phyloP scores from a whole-genome alignment of 768 basidiomycete species.

The Naematelia aurantialba region DNA sequence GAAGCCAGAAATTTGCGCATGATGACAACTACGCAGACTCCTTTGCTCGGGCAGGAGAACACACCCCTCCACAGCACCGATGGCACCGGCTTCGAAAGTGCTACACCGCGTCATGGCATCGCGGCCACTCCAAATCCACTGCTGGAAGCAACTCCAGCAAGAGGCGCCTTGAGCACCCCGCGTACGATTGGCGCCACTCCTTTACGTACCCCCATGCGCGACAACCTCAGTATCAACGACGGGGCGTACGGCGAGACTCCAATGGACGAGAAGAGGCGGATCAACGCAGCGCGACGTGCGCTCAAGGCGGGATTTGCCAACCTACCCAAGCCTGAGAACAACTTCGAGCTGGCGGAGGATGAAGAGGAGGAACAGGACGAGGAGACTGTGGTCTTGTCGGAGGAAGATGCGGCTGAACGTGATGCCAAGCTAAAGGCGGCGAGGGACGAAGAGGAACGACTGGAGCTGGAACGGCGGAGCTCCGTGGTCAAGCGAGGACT shows the following conservation, averaged over 20 bases:
- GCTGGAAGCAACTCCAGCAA: constrained; percentile 65
- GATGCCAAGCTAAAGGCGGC: constrained; percentile 68
- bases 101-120: constrained; percentile 85
- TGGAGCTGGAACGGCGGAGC: constrained; percentile 75
- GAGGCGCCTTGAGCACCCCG: constrained; percentile 60
- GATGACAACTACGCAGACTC: constrained; percentile 88
- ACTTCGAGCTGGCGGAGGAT: constrained; percentile 89
- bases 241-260: constrained; percentile 65
- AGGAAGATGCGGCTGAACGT: constrained; percentile 89
- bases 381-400: constrained; percentile 53
- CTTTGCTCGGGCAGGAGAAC: constrained; percentile 93
- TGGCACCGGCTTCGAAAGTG: constrained; percentile 89
- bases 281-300: constrained; percentile 65
- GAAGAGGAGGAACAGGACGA: constrained; percentile 65
- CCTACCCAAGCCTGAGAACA: constrained; percentile 90
- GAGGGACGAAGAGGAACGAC: constrained; percentile 72
- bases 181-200: constrained; percentile 63
- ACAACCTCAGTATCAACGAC: constrained; percentile 83
- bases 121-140: constrained; percentile 95
- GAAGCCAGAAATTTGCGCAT: constrained; percentile 94
- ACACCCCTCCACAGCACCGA: constrained; percentile 76
- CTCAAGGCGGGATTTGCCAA: constrained; percentile 75
- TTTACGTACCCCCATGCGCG: constrained; percentile 88
- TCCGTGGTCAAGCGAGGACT: constrained; percentile 74
- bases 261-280: constrained; percentile 65